phyloP scores from a whole-genome alignment of 1,284 basidiomycete genomes.

The Flammula alnicola region DNA sequence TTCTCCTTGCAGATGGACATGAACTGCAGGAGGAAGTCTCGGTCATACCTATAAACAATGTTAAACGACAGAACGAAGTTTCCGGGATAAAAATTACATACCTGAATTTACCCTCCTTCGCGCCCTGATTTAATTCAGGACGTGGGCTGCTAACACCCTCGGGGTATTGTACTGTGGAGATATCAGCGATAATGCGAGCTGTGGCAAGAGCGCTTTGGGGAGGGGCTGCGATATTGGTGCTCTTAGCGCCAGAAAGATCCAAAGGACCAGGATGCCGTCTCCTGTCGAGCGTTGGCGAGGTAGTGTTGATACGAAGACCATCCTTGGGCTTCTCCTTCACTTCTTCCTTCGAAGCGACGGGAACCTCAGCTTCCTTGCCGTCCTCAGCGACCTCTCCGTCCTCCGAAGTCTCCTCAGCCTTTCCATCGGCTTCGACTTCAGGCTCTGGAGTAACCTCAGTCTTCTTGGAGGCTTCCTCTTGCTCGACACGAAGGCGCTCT shows the following conservation, averaged over 20 bases:
- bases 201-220: slow-evolving; percentile 75
- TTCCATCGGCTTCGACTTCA: slow-evolving; percentile 30
- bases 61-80: not conserved
- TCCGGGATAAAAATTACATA: slow-evolving; percentile 34
- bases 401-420: slow-evolving; percentile 24
- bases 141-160: slow-evolving; percentile 84
- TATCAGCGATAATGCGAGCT: slow-evolving; percentile 84
- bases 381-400: slow-evolving; percentile 39
- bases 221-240: slow-evolving; percentile 42
- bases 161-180: slow-evolving; percentile 83
- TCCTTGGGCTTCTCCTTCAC: slow-evolving; percentile 51
- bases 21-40: slow-evolving; percentile 97
- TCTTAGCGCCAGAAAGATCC: slow-evolving; percentile 60
- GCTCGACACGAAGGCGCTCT: slow-evolving; percentile 19
- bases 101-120: slow-evolving; percentile 91
- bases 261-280: slow-evolving; percentile 71
- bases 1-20: slow-evolving; percentile 96
- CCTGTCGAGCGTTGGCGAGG: slow-evolving; percentile 41
- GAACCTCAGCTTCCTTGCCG: slow-evolving; percentile 41
- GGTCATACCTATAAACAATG: slow-evolving; percentile 77
- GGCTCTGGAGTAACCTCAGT: slow-evolving; percentile 25
- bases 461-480: slow-evolving; percentile 28
- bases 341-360: slow-evolving; percentile 30
- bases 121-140: slow-evolving; percentile 84
- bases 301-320: slow-evolving; percentile 67